Evolutionary conservation across 768 basidiomycete species (phyloP).

Genomic region (Cystobasidium tubakii): DNA sequence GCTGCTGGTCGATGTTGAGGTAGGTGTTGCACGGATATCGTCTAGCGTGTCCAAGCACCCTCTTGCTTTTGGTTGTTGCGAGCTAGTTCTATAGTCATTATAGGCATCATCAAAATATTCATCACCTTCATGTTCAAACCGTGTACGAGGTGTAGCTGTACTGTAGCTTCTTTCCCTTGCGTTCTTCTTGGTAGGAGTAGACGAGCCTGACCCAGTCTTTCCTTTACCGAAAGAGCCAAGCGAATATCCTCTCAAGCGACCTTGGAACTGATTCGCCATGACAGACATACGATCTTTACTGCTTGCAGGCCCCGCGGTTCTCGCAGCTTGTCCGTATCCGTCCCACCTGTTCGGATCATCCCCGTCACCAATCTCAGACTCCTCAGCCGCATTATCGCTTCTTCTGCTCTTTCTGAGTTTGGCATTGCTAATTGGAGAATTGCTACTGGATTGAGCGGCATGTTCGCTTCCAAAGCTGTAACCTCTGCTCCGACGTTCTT

Average conservation of each 20-base stretch:
- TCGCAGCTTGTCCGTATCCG: background rate
- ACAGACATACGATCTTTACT: conserved; percentile 18
- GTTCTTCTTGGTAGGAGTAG: background rate
- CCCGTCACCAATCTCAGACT: background rate
- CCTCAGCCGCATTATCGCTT: background rate
- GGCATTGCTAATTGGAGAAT: background rate
- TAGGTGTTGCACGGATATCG: background rate
- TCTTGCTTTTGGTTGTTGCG: background rate
- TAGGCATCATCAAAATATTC: conserved; percentile 10
- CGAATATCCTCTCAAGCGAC: conserved; percentile 29
- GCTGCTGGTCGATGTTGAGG: conserved; percentile 7
- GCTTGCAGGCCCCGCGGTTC: background rate
- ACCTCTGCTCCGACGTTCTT: conserved; percentile 30
- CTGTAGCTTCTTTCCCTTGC: conserved; percentile 26
- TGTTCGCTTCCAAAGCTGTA: conserved; percentile 32
- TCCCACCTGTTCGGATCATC: background rate
- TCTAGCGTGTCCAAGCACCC: background rate
- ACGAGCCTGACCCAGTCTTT: background rate
- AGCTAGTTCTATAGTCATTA: conserved; percentile 14
- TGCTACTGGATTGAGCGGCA: background rate
- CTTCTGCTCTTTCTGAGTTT: background rate
- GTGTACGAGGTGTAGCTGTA: background rate
- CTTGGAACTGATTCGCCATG: conserved; percentile 11
- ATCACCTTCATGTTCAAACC: conserved; percentile 7
- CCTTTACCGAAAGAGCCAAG: conserved; percentile 22